These are phyloP conservation scores for Coemansia biformis DNA, from an alignment of 192 early-diverging fungal species.

Conservation along the genomic window DNA sequence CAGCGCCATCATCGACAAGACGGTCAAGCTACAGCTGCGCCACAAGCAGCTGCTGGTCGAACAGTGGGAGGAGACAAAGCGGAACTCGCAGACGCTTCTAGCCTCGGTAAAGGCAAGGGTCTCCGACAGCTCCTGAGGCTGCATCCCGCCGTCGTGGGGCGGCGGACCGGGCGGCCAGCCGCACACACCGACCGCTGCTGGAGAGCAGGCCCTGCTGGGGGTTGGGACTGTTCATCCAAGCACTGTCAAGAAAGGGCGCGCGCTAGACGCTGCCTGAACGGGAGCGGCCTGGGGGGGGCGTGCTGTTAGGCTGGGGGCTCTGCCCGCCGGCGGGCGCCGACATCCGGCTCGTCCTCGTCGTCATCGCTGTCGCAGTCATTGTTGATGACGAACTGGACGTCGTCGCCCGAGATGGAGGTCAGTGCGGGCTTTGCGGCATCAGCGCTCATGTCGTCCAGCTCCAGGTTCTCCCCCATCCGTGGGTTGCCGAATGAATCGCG, in stretches of 20 bases:
- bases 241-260: too few relatives aligned
- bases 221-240: too few relatives aligned
- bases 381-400: conserved; percentile 41
- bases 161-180: too few relatives aligned
- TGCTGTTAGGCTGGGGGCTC: too few relatives aligned
- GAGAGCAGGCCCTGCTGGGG: too few relatives aligned
- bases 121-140: not conserved
- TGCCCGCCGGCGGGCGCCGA: too few relatives aligned
- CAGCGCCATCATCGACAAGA: conserved; percentile 3
- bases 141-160: too few relatives aligned
- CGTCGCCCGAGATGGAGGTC: conserved; percentile 23
- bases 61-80: conserved; percentile 15
- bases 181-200: too few relatives aligned
- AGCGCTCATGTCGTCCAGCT: conserved; percentile 27
- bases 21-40: not conserved
- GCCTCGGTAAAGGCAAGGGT: conserved; percentile 4
- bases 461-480: conserved; percentile 46
- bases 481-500: conserved; percentile 35
- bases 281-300: too few relatives aligned
- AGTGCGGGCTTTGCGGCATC: conserved; percentile 1
- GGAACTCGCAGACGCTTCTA: conserved; percentile 6
- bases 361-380: conserved; percentile 30
- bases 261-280: too few relatives aligned
- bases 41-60: conserved; percentile 1
- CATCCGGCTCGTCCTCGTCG: conserved; percentile 11